Evolutionary conservation across 768 basidiomycete species (phyloP).

Genomic region (Rhizopogon vinicolor): DNA sequence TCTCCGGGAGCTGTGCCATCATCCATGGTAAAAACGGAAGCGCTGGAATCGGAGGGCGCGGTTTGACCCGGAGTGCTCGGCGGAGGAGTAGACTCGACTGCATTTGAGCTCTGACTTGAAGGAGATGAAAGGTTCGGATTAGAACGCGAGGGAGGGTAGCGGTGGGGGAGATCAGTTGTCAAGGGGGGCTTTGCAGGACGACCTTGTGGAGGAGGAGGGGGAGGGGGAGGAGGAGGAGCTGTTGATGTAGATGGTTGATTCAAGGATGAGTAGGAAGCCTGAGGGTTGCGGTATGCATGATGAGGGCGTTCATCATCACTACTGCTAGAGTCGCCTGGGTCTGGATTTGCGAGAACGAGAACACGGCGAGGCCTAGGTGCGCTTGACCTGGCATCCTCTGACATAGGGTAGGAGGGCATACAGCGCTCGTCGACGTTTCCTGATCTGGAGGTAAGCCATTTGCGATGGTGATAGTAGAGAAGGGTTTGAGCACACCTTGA

Average conservation of each 20-base stretch:
- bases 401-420: slow-evolving; percentile 42
- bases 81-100: slow-evolving; percentile 66
- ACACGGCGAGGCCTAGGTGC: slow-evolving; percentile 32
- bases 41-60: slow-evolving; percentile 36
- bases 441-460: slow-evolving; percentile 12
- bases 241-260: slow-evolving; percentile 22
- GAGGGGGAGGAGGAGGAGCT: slow-evolving; percentile 8
- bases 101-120: slow-evolving; percentile 59
- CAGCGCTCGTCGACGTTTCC: slow-evolving; percentile 24
- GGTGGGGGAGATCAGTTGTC: slow-evolving; percentile 32
- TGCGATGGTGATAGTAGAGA: neutral
- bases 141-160: slow-evolving; percentile 33
- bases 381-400: slow-evolving; percentile 49
- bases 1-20: slow-evolving; percentile 29
- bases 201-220: slow-evolving; percentile 12
- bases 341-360: slow-evolving; percentile 60
- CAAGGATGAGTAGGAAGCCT: slow-evolving; percentile 20
- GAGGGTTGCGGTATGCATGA: slow-evolving; percentile 10
- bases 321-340: slow-evolving; percentile 41
- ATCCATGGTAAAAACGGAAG: slow-evolving; percentile 33
- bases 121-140: slow-evolving; percentile 66
- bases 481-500: too few species aligned
- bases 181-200: slow-evolving; percentile 24
- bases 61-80: slow-evolving; percentile 59
- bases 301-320: slow-evolving; percentile 30